These are phyloP conservation scores for Boechera retrofracta DNA, from an alignment of 345 rosid genomes.

Conservation along the genomic window DNA sequence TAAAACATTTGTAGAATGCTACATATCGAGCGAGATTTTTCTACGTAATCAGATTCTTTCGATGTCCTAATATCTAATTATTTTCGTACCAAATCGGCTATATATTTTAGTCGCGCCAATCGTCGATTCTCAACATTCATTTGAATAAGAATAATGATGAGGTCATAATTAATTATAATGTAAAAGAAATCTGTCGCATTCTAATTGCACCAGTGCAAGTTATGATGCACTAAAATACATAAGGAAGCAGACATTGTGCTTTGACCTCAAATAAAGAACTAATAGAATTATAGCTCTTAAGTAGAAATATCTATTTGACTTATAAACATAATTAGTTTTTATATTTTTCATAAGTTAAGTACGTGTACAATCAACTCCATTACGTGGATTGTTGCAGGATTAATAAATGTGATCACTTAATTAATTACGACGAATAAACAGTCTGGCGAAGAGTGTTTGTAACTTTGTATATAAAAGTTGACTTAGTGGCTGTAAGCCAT, in stretches of 20 bases:
- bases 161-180: background rate
- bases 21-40: slow-evolving; percentile 10
- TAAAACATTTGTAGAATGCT: background rate
- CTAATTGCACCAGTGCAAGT: slow-evolving; percentile 27
- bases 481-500: slow-evolving; percentile 34
- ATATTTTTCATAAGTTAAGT: slow-evolving; percentile 20
- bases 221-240: slow-evolving; percentile 32
- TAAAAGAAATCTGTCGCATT: background rate
- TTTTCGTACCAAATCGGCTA: slow-evolving; percentile 16
- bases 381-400: slow-evolving; percentile 39
- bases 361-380: slow-evolving; percentile 35
- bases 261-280: slow-evolving; percentile 34
- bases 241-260: slow-evolving; percentile 15
- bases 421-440: slow-evolving; percentile 33
- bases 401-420: slow-evolving; percentile 26
- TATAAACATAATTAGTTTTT: slow-evolving; percentile 17
- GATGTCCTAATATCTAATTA: background rate
- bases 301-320: slow-evolving; percentile 35
- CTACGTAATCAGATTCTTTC: slow-evolving; percentile 31
- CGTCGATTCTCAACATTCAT: slow-evolving; percentile 21
- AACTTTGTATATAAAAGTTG: slow-evolving; percentile 30
- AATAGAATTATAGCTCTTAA: slow-evolving; percentile 5
- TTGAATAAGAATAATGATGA: slow-evolving; percentile 15
- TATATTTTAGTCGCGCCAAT: slow-evolving; percentile 14
- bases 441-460: slow-evolving; percentile 34